Evolutionary conservation across 2,329 filamentous ascomycete species (phyloP), one percentile per base, ranked within the genome.

Genomic region (Aspergillus neotritici): DNA sequence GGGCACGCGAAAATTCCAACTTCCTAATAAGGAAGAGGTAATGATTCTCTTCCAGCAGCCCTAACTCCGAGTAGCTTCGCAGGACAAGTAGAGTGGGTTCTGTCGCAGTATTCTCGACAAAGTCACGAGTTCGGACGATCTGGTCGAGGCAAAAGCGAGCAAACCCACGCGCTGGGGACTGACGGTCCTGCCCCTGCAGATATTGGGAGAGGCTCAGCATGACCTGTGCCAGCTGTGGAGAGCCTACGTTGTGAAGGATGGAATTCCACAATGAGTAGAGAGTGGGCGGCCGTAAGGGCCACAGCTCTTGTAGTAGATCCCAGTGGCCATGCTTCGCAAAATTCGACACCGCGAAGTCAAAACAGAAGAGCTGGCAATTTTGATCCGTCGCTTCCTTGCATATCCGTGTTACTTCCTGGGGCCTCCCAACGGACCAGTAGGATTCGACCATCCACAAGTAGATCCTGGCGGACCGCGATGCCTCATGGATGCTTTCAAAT

Each of bases 391-490:
- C 70, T 51, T 71, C 60, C 31, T 66, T 50, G 43, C 72, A 71
- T n/a, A 76, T 52, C 11, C 54, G 43, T 9, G 67, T 58, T 9
- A 72, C 64, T 3, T 64, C 63, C 11, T 67, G 46, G 45, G 69
- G 60, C 14, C 64, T 56, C 12, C 71, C 57, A n/a, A 52, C 56
- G 17, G 47, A 35, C 12, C 77, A 49, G 46, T 72, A 67, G 15
- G 75, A 68, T 34, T 62, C 61, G 15, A 74, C 66, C 17, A 70
- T 65, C 32, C 64, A 56, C 40, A 65, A 55, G 54, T 77, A 80
- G 40, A 74, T 68, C 4, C 62, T 59, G 6, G 61, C 51, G 2
- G 61, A 65, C 17, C 73, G 69, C 31, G 64, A 42, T 7, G 62
- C 41, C 1, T 46, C 16, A 3, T 64, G 54, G 17, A 77, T 65